phyloP scores from a whole-genome alignment of 306 rosid species.

The Ormosia emarginata region DNA sequence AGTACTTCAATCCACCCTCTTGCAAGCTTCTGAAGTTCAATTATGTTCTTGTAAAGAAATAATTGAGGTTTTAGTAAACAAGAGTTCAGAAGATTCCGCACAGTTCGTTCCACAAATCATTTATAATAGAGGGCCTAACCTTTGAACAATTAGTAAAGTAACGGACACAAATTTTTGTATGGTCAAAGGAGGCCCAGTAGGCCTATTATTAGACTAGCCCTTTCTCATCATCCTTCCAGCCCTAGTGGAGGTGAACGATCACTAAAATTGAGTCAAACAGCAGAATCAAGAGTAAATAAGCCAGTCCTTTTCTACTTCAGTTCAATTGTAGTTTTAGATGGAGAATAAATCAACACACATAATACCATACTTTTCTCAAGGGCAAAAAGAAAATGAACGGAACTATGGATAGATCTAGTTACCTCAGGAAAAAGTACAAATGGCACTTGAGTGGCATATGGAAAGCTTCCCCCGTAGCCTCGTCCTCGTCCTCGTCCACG shows the following conservation, averaged over 20 bases:
- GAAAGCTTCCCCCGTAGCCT: neutral
- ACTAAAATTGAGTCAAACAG: neutral
- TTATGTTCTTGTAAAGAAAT: neutral
- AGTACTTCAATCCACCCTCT: neutral
- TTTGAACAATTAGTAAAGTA: neutral
- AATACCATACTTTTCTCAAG: neutral
- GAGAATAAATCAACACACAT: neutral
- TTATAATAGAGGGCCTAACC: neutral
- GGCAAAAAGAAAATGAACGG: neutral
- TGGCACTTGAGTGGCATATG: neutral
- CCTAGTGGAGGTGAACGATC: neutral
- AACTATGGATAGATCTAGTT: neutral
- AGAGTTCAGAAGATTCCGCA: neutral
- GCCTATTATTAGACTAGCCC: neutral
- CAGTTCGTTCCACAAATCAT: neutral
- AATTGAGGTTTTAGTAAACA: neutral
- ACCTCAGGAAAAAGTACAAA: constrained; percentile 42
- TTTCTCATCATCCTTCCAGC: neutral
- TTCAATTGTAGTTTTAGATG: neutral
- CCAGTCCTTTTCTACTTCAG: neutral
- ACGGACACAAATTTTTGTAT: neutral
- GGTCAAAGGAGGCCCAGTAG: neutral
- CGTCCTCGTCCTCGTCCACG: constrained; percentile 28
- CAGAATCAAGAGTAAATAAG: neutral
- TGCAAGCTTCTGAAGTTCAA: neutral